Evolutionary conservation across 441 rosid genomes (phyloP), one percentile per base, ranked within the genome.

Genomic region (Jatropha podagrica): DNA sequence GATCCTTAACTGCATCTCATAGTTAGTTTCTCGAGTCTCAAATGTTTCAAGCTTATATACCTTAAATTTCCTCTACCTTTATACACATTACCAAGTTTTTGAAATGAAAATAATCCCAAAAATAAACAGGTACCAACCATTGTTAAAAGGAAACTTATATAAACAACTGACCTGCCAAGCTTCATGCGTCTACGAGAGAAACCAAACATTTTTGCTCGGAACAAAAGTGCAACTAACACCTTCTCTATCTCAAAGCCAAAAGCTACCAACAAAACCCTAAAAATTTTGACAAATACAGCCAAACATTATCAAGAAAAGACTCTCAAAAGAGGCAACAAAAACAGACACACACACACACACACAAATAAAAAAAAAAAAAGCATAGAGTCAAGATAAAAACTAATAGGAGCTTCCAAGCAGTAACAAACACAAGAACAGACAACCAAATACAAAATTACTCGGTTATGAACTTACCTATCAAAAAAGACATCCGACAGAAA

Each of bases 131-230:
- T 49, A 69, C 46, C 40, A 26, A 23, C 61, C 7, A 48, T 5
- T 15, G 48, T 8, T 14, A 2, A 69, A 4, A 4, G 6, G 7
- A 18, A 32, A n/a, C 32, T 32, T 32, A 32, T 32, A 32, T 65
- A 1, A 74, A 41, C 7, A n/a, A 82, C 88, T 73, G 52, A 95
- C 98, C 97, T 90, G 81, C 98, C 98, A 81, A 95, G 97, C 74
- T 89, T 95, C 90, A 88, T 90, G 74, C 97, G 98, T 68, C 90
- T 86, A 65, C 94, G 90, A 20, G 97, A 87, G 78, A 95, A 87
- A 74, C 93, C 86, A 79, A 92, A 95, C 97, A 92, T 95, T 76
- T 58, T 81, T 84, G 75, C 68, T 76, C 64, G 27, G 46, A 59
- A 61, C 63, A 76, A 18, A 68, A 46, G 52, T 56, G 74, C 62